Evolutionary conservation across 2,329 filamentous ascomycete genomes (phyloP), one percentile per base, ranked within the genome.

Genomic region (Phialophora tarda): DNA sequence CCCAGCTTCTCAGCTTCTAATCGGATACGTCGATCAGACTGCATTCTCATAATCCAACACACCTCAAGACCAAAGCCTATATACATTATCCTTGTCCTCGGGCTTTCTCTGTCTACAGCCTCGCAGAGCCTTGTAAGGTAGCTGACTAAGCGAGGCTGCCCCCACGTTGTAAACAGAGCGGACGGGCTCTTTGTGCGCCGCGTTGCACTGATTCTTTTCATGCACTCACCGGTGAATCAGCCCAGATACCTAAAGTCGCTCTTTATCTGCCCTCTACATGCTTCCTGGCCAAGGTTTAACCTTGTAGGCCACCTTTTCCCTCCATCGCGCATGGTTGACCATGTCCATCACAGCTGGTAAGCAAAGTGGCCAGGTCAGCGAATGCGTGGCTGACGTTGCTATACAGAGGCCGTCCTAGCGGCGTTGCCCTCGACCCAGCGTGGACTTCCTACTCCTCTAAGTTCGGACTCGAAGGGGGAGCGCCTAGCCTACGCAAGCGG

Each of bases 401-500:
- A 12, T 34, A 5, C 5, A 89, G 88, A 88, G 70, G 83, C 84
- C 77, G 94, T 96, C 74, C 90, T 96, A 79, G 95, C 93, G 54
- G 90, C 95, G 32, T 87, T 90, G 70, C 95, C 95, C 62, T 88
- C 87, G 63, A 97, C 94, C 30, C 88, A 87, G 64, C 88, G 95
- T 72, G 94, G 93, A 66, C 90, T 93, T 77, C 90, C 94, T 66
- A 97, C 94, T 12, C 92, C 92, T 76, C 88, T 99, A 58, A 96
- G 92, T 44, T 86, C 88, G 51, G 94, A 98, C 78, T 81, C 89
- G 69, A 97, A 96, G 79, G 94, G 95, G 71, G 90, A 97, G 81
- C 88, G 92, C 71, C 89, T 99, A 80, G 91, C 92, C 66, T 99
- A 99, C 79, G 92, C 94, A 68, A 94, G 93, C 61, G 93, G 92